Evolutionary conservation across 768 basidiomycete species (phyloP).

Genomic region (Leccinum barrowsii): DNA sequence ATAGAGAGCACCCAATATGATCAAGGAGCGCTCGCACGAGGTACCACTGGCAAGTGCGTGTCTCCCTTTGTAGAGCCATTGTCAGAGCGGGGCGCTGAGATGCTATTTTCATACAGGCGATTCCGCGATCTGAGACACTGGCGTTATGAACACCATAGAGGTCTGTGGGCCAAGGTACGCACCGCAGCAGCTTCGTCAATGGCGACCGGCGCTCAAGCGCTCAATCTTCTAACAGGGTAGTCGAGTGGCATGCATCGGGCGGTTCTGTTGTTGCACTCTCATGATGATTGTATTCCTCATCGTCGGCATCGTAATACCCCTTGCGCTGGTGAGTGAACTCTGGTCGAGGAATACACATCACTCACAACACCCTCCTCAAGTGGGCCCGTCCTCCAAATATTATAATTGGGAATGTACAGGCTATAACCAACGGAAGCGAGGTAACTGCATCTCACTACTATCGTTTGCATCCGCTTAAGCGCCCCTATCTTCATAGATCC

Average conservation of each 20-base stretch:
- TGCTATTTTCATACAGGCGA: slow-evolving; percentile 11
- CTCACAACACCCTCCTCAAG: slow-evolving; percentile 35
- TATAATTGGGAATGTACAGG: slow-evolving; percentile 46
- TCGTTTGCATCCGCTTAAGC: slow-evolving; percentile 18
- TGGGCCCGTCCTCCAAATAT: slow-evolving; percentile 77
- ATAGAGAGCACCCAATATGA: slow-evolving; percentile 39
- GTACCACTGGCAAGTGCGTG: slow-evolving; percentile 30
- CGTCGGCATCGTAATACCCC: slow-evolving; percentile 59
- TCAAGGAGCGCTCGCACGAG: slow-evolving; percentile 39
- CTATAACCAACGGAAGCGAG: slow-evolving; percentile 38
- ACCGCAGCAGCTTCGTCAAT: background rate
- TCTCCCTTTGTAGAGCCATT: slow-evolving; percentile 2
- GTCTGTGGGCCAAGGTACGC: slow-evolving; percentile 64
- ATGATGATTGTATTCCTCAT: slow-evolving; percentile 63
- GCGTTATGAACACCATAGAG: slow-evolving; percentile 55
- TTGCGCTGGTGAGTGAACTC: slow-evolving; percentile 55
- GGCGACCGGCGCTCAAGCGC: background rate
- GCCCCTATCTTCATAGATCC: slow-evolving; percentile 28
- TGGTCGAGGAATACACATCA: background rate
- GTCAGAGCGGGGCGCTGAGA: slow-evolving; percentile 2
- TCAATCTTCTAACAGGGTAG: slow-evolving; percentile 44
- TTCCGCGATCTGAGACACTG: slow-evolving; percentile 42
- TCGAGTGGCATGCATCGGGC: slow-evolving; percentile 54
- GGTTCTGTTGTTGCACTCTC: slow-evolving; percentile 76
- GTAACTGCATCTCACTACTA: slow-evolving; percentile 33